Evolutionary conservation across 2,329 filamentous ascomycete species (phyloP).

Genomic region (Falciphora oryzae): DNA sequence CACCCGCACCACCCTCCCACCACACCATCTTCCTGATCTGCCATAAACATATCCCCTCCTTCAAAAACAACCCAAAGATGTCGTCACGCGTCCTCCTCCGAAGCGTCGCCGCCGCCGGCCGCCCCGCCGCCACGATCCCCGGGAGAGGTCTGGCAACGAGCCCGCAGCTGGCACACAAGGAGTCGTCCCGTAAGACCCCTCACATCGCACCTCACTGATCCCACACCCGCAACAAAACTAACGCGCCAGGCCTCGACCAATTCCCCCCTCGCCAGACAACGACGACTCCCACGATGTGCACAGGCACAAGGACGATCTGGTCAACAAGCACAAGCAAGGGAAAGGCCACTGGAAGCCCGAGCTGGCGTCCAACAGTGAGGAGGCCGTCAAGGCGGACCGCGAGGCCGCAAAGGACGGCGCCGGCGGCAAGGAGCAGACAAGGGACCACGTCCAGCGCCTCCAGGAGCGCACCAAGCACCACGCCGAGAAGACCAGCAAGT

Average conservation of each 20-base stretch:
- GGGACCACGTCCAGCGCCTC: constrained; percentile 41
- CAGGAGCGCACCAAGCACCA: constrained; percentile 54
- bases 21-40: constrained; percentile 1
- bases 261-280: constrained; percentile 10
- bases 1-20: too few relatives aligned
- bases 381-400: constrained; percentile 65
- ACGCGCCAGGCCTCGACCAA: background rate
- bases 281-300: constrained; percentile 28
- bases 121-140: constrained; percentile 1
- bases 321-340: constrained; percentile 63
- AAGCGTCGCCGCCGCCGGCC: background rate
- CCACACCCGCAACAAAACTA: background rate
- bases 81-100: constrained; percentile 6
- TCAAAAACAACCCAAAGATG: background rate
- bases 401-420: constrained; percentile 28
- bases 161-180: constrained; percentile 6
- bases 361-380: constrained; percentile 74
- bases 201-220: too few relatives aligned
- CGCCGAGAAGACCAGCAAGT: constrained; percentile 42
- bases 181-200: constrained; percentile 6
- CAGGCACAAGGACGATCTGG: constrained; percentile 53
- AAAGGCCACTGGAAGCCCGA: constrained; percentile 71
- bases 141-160: constrained; percentile 5
- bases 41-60: background rate
- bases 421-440: constrained; percentile 13